These are phyloP conservation scores for Cylindrotheca fusiformis DNA, from an alignment of 108 stramenopile genomes.

Conservation along the genomic window DNA sequence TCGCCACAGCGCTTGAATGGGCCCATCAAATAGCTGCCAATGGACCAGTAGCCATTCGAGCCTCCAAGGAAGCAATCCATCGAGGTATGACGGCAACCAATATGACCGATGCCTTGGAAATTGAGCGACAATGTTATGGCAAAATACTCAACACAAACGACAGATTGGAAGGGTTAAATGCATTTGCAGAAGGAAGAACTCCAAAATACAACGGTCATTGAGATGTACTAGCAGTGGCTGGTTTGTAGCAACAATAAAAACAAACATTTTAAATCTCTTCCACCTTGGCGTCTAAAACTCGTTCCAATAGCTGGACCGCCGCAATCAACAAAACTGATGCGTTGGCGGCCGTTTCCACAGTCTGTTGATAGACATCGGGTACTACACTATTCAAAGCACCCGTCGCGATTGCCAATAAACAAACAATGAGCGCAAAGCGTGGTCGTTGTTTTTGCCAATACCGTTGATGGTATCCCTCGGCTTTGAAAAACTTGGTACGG, in stretches of 20 bases:
- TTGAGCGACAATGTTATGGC: conserved; percentile 63
- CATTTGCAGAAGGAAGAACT: conserved; percentile 66
- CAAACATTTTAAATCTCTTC: conserved; percentile 26
- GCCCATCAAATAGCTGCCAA: conserved; percentile 60
- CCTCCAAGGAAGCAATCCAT: conserved; percentile 76
- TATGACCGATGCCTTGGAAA: conserved; percentile 52
- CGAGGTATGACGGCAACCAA: conserved; percentile 43
- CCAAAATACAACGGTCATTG: conserved; percentile 68
- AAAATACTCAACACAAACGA: conserved; percentile 60
- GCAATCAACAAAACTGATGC: conserved; percentile 19
- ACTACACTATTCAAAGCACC: conserved; percentile 31
- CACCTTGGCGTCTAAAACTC: conserved; percentile 48
- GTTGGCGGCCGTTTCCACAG: conserved; percentile 33
- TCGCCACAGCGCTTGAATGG: conserved; percentile 32
- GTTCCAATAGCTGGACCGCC: conserved; percentile 26
- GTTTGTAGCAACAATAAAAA: background rate
- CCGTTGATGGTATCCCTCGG: conserved; percentile 79
- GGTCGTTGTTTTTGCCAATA: conserved; percentile 79
- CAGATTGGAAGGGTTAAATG: conserved; percentile 70
- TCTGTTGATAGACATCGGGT: conserved; percentile 22
- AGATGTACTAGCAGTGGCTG: background rate
- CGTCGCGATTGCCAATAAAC: conserved; percentile 39
- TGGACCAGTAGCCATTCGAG: conserved; percentile 71
- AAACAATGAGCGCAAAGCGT: conserved; percentile 35
- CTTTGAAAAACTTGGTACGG: conserved; percentile 54